phyloP scores from a whole-genome alignment of 805 yeast genomes.

The Sungouiozyma ichnusensis region DNA sequence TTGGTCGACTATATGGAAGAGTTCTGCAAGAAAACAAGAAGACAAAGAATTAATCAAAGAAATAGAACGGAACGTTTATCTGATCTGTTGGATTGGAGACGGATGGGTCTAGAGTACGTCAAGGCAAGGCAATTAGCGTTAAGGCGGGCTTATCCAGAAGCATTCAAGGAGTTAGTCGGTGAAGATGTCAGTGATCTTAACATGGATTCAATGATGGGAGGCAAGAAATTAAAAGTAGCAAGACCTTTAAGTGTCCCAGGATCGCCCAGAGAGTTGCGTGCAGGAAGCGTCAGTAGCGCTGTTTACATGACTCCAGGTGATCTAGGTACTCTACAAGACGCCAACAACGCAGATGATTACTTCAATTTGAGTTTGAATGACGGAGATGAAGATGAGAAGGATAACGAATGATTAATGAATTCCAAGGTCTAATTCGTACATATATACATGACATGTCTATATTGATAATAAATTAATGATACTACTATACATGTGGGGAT shows the following conservation, averaged over 20 bases:
- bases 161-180: conserved; percentile 39
- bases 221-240: conserved; percentile 57
- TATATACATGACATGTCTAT: background rate
- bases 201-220: conserved; percentile 27
- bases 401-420: conserved; percentile 31
- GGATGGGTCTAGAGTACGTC: conserved; percentile 94
- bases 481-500: too few species aligned
- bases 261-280: conserved; percentile 55
- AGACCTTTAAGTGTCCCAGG: conserved; percentile 97
- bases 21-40: conserved; percentile 77
- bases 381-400: conserved; percentile 31
- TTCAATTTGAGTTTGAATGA: conserved; percentile 32
- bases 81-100: conserved; percentile 91
- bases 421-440: too few species aligned
- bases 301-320: conserved; percentile 96
- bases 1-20: conserved; percentile 82
- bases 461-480: background rate
- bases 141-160: conserved; percentile 87
- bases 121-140: conserved; percentile 89
- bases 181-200: conserved; percentile 22
- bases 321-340: conserved; percentile 91
- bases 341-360: conserved; percentile 72
- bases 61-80: conserved; percentile 91
- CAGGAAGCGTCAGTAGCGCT: conserved; percentile 22
- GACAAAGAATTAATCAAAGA: conserved; percentile 96